A percentile compares a stretch with the other conserved stretches of the same genome.
Evolutionary conservation across 257 asterid species (phyloP).

Genomic region (Salvia splendens): DNA sequence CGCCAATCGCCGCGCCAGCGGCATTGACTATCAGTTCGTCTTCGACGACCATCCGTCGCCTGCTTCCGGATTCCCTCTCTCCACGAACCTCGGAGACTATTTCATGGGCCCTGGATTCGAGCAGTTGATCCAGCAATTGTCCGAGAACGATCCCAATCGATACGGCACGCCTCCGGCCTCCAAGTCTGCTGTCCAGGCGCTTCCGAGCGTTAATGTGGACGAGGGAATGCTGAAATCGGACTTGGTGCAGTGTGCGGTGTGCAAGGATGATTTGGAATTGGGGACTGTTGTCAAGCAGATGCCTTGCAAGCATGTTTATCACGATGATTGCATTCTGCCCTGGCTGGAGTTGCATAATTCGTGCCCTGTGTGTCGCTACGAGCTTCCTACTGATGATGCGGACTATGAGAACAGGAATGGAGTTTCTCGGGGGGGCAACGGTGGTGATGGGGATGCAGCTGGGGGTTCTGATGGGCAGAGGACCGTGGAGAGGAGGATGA

Average conservation of each 20-base stretch:
- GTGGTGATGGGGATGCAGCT: constrained; percentile 25
- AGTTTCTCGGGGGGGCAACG: constrained; percentile 25
- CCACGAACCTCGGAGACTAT: constrained; percentile 64
- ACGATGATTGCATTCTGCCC: constrained; percentile 67
- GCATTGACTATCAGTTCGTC: constrained; percentile 58
- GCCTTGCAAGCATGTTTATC: constrained; percentile 86
- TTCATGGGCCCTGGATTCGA: constrained; percentile 71
- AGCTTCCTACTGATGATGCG: constrained; percentile 82
- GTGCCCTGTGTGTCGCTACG: constrained; percentile 80
- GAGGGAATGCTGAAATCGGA: constrained; percentile 60
- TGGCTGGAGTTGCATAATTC: constrained; percentile 88
- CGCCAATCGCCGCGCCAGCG: constrained; percentile 56
- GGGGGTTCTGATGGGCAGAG: constrained; percentile 39
- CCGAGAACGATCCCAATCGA: constrained; percentile 78
- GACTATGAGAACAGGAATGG: constrained; percentile 57
- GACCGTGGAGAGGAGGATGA: constrained; percentile 42
- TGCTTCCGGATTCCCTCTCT: constrained; percentile 33
- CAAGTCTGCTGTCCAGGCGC: constrained; percentile 52
- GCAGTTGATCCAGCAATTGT: constrained; percentile 71
- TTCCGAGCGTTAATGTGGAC: constrained; percentile 48
- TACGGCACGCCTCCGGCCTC: constrained; percentile 80
- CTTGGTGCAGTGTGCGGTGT: constrained; percentile 78
- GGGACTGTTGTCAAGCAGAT: constrained; percentile 64
- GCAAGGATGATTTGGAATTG: constrained; percentile 74
- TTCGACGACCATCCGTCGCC: constrained; percentile 38